Base-by-base conservation (phyloP, 1,284 basidiomycete species). In the Irpex lacteus region DNA sequence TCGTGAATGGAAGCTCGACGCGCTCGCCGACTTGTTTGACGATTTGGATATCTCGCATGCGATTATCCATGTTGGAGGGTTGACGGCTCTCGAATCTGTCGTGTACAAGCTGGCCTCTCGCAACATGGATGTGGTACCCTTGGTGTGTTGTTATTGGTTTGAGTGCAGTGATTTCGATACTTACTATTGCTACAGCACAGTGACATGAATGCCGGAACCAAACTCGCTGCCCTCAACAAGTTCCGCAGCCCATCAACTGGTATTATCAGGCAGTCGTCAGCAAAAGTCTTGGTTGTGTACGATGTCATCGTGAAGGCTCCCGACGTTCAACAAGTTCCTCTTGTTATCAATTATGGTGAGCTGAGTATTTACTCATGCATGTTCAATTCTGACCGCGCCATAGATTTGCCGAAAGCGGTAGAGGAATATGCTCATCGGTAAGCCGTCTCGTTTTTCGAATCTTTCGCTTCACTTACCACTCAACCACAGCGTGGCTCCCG, bases 1-100 rank as follows among this genome's bases (percentile, higher is more conserved):
- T 44, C 86, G 94, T 67, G 96, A 98, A 77, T 98, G 96, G 94
- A 99, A 99, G 78, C 81, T 99, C 60, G 96, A 99, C 72, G 96
- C 95, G 15, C 83, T 99, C 38, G 89, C 92, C 26, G 97, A 98
- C 75, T 81, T 98, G 66, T 90, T 98, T 68, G 95, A 97, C 59
- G 96, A 98, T 74, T 86, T 94, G 13, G 94, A 95, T 55, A 83
- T 91, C 7, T 81, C 82, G 59, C 94, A 96, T 70, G 94, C 92
- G 0, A 89, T 97, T 65, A 91, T 97, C 53, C 92, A 96, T 72
- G 95, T 97, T 38, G 94, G 95, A 3, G 93, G 94, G 1, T 88
- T 94, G 83, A 85, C 85, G 5, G 85, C 92, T 36, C 80, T 97
- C 64, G 95, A 97, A 70, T 84, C 91, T 3, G 94, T 97, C 18